Evolutionary conservation across 495 filamentous ascomycete species (phyloP).

Genomic region (Annulohypoxylon stygium): DNA sequence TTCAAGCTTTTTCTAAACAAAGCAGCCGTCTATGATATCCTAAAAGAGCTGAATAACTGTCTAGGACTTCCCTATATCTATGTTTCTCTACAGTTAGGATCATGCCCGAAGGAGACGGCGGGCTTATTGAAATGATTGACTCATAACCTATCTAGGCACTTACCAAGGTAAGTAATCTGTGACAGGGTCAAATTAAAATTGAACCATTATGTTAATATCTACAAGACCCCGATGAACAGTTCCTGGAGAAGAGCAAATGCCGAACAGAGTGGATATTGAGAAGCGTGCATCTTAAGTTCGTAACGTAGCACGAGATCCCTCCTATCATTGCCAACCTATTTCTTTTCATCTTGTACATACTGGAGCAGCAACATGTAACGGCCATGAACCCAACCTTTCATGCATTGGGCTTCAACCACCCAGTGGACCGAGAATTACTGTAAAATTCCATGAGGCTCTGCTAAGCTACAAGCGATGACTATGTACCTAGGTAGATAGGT

Average conservation of each 20-base stretch:
- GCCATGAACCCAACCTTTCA: neutral
- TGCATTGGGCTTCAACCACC: slow-evolving; percentile 16
- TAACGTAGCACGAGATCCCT: slow-evolving; percentile 43
- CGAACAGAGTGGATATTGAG: slow-evolving; percentile 22
- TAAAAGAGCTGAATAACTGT: slow-evolving; percentile 13
- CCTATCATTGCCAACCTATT: slow-evolving; percentile 30
- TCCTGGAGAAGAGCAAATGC: slow-evolving; percentile 23
- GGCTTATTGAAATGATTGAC: slow-evolving; percentile 22
- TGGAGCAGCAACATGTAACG: slow-evolving; percentile 23
- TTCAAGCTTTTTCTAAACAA: slow-evolving; percentile 15
- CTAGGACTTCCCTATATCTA: slow-evolving; percentile 13
- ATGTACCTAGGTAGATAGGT: neutral
- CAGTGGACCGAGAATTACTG: neutral
- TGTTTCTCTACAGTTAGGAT: slow-evolving; percentile 23
- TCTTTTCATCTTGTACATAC: slow-evolving; percentile 30
- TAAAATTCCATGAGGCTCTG: slow-evolving; percentile 36
- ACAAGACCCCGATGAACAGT: neutral
- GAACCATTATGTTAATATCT: slow-evolving; percentile 1
- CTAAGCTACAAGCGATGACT: slow-evolving; percentile 10
- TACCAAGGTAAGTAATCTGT: neutral
- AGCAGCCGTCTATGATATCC: neutral
- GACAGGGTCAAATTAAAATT: neutral
- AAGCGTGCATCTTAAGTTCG: slow-evolving; percentile 29
- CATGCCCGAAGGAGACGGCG: slow-evolving; percentile 24
- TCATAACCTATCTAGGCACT: neutral